Base-by-base conservation (phyloP, 2,329 filamentous ascomycete genomes). In the Colletotrichum somersetense region DNA sequence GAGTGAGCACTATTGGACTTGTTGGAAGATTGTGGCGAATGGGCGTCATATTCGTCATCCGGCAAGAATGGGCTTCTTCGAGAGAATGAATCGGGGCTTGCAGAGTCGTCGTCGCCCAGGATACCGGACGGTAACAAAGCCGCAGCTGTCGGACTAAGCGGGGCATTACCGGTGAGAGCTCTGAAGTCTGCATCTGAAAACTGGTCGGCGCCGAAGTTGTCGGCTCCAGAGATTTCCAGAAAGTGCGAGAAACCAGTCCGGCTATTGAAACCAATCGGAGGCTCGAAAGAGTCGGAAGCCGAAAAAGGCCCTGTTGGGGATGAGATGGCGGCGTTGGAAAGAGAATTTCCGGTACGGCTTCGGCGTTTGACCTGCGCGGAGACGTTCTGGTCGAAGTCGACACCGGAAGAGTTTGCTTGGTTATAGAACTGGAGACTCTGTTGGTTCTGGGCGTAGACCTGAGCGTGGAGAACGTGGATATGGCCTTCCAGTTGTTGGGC, bases 81-180 rank as follows among this genome's bases (percentile, higher is more conserved):
- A 77, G 78, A 67, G 73, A 68, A 69, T 55, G 80, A 76, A 23
- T 74, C 75, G 48, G 84, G 83, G 75, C 84, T 87, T 12, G 82
- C 83, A n/a, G 85, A 83, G 20, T 91, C 90, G 50, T 91, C 86
- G 75, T 93, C 91, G 63, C 92, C 90, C 73, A 89, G 84, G 72
- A 88, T 87, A n/a, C 84, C 85, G 7, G 93, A 92, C 0, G 93
- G 93, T 20, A 97, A 83, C 4, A 96, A 84, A 20, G 91, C 88
- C 38, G 92, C 91, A 2, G 93, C 93, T 5, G 92, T 92, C 1
- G 93, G 93, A 76, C 92, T 95, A 79, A 96, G 88, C 1, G 92
- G 92, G 2, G 92, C 93, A 38, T 89, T 90, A 23, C 86, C 88
- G 3, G 87, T 90, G 46, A 92, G 79, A 23, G 85, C 85, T 70